Evolutionary conservation across 148 eudicot species (phyloP).

Genomic region (Camellia sinensis): DNA sequence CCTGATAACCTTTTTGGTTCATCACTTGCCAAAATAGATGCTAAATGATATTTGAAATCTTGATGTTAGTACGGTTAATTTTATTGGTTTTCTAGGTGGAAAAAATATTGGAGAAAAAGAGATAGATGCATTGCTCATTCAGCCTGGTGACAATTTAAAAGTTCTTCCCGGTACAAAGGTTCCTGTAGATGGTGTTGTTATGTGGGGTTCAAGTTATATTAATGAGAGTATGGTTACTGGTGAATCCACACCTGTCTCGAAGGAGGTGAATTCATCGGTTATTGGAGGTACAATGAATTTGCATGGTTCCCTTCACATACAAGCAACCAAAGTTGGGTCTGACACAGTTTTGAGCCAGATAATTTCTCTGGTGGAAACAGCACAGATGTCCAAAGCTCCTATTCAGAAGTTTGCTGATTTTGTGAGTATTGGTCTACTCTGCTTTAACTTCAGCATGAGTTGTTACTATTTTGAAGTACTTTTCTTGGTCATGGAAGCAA

Average conservation of each 20-base stretch:
- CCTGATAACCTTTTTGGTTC: background rate
- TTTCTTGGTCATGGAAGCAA: background rate
- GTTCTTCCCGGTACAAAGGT: constrained; percentile 90
- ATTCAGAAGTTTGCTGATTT: constrained; percentile 92
- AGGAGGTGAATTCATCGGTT: constrained; percentile 61
- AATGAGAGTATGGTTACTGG: constrained; percentile 99
- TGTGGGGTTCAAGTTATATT: constrained; percentile 92
- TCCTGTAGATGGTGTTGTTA: constrained; percentile 86
- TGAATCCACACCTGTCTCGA: constrained; percentile 80
- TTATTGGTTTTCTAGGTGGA: constrained; percentile 51
- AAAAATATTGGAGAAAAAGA: constrained; percentile 68
- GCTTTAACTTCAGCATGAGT: background rate
- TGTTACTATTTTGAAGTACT: background rate
- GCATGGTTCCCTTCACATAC: constrained; percentile 89
- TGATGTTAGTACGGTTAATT: constrained; percentile 5
- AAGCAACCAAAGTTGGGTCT: constrained; percentile 92
- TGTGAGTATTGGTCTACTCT: constrained; percentile 45
- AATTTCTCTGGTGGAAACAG: constrained; percentile 88
- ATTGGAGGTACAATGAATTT: constrained; percentile 95
- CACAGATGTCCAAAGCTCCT: constrained; percentile 99
- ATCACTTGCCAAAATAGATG: background rate
- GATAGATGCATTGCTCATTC: constrained; percentile 90
- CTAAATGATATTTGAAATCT: background rate
- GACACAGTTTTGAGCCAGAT: constrained; percentile 95
- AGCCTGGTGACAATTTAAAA: constrained; percentile 85